Evolutionary conservation across 495 filamentous ascomycete species (phyloP).

Genomic region (Opeltia flavorubescens): DNA sequence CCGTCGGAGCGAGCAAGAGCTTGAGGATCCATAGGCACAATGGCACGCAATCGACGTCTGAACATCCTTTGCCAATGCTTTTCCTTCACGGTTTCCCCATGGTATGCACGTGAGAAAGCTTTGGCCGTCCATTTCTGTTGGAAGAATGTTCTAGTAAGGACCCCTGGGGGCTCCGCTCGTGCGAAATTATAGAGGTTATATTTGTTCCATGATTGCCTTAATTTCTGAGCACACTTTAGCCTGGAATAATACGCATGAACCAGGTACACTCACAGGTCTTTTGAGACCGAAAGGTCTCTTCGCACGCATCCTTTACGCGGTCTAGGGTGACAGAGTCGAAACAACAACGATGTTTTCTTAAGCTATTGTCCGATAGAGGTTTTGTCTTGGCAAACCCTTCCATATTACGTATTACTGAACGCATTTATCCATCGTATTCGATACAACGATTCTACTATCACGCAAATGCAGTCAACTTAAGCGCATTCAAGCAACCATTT

Average conservation of each 20-base stretch:
- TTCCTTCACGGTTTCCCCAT: conserved; percentile 87
- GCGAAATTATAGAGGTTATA: conserved; percentile 86
- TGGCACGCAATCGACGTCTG: conserved; percentile 55
- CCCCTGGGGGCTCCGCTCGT: conserved; percentile 28
- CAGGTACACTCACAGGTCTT: conserved; percentile 33
- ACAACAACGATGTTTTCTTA: too few relatives aligned
- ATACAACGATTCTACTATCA: too few relatives aligned
- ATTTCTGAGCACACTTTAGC: conserved; percentile 42
- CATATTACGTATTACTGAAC: too few relatives aligned
- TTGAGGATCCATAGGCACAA: conserved; percentile 66
- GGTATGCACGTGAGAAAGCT: conserved; percentile 66
- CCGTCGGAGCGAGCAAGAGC: conserved; percentile 70
- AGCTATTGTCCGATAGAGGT: too few relatives aligned
- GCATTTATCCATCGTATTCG: too few relatives aligned
- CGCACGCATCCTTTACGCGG: conserved; percentile 35
- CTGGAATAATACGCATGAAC: neutral
- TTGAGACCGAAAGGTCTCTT: conserved; percentile 51
- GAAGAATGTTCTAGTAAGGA: conserved; percentile 55
- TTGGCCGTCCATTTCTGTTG: conserved; percentile 97
- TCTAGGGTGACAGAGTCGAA: too few relatives aligned
- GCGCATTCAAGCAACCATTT: neutral
- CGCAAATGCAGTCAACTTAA: too few relatives aligned
- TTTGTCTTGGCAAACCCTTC: too few relatives aligned
- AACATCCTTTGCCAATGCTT: conserved; percentile 90
- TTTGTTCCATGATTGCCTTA: conserved; percentile 96